These are phyloP conservation scores for Stenocarpella maydis DNA, from an alignment of 2,329 filamentous ascomycete genomes.

Conservation along the genomic window DNA sequence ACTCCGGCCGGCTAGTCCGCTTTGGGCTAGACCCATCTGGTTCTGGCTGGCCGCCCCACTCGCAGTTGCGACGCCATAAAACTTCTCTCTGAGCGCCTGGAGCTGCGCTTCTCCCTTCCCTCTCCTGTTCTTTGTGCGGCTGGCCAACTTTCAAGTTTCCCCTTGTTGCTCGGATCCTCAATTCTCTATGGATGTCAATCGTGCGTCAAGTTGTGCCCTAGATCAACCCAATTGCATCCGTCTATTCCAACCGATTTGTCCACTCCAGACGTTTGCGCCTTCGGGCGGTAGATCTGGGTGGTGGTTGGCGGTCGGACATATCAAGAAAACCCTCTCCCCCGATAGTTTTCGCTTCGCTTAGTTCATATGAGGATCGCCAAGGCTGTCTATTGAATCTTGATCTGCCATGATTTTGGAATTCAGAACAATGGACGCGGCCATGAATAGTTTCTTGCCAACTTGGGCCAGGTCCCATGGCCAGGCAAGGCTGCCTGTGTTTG, in stretches of 20 bases:
- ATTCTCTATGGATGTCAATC: slow-evolving; percentile 58
- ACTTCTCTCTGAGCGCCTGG: slow-evolving; percentile 33
- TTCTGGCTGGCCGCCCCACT: background rate
- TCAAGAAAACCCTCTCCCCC: background rate
- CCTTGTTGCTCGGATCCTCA: slow-evolving; percentile 80
- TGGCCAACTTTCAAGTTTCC: slow-evolving; percentile 73
- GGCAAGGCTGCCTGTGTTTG: background rate
- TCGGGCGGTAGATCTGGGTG: slow-evolving; percentile 47
- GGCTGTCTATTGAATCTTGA: slow-evolving; percentile 4
- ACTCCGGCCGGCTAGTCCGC: slow-evolving; percentile 6
- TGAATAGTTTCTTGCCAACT: background rate
- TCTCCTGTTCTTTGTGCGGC: slow-evolving; percentile 80
- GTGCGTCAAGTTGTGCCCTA: slow-evolving; percentile 81
- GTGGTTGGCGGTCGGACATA: slow-evolving; percentile 55
- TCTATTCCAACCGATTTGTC: slow-evolving; percentile 59
- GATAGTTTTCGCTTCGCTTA: background rate
- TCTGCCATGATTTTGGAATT: background rate
- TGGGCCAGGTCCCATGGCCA: slow-evolving; percentile 5
- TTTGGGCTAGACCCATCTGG: background rate
- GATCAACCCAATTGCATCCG: slow-evolving; percentile 80
- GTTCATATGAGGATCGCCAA: slow-evolving; percentile 7
- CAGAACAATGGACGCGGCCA: background rate
- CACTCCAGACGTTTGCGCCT: slow-evolving; percentile 52
- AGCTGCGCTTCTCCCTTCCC: slow-evolving; percentile 45
- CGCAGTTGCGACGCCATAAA: slow-evolving; percentile 36